phyloP scores from a whole-genome alignment of 1,284 basidiomycete genomes.

The Vanrija humicola region DNA sequence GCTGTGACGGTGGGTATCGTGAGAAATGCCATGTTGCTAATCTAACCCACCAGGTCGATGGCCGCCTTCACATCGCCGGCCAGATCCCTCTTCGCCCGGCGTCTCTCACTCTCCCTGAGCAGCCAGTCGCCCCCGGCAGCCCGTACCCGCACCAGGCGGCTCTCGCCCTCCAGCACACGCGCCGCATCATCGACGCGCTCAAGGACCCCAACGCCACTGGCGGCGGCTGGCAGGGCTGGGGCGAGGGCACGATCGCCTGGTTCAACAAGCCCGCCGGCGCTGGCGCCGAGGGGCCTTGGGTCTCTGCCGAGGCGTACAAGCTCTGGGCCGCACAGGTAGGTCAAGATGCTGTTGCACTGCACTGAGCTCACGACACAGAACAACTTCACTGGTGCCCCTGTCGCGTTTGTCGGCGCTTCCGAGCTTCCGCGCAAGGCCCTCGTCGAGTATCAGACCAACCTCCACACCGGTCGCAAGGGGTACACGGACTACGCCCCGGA shows the following conservation, averaged over 20 bases:
- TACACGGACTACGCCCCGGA: conserved; percentile 3
- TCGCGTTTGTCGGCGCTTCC: conserved; percentile 64
- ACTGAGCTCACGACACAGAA: conserved; percentile 24
- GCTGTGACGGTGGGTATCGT: conserved; percentile 64
- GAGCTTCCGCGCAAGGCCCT: conserved; percentile 70
- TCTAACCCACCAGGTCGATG: conserved; percentile 57
- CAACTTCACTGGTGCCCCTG: conserved; percentile 48
- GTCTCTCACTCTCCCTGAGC: conserved; percentile 63
- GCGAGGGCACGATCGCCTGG: conserved; percentile 66
- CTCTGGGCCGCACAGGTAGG: conserved; percentile 27
- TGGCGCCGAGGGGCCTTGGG: conserved; percentile 45
- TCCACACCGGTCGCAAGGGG: conserved; percentile 41
- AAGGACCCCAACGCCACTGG: conserved; percentile 54
- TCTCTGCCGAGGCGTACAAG: conserved; percentile 53
- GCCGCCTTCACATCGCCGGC: conserved; percentile 80
- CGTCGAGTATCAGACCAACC: conserved; percentile 53
- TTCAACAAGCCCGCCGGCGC: conserved; percentile 42
- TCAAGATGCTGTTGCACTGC: background rate
- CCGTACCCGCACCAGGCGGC: conserved; percentile 52
- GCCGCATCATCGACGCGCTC: conserved; percentile 62
- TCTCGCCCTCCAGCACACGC: conserved; percentile 75
- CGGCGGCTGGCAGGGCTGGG: conserved; percentile 61
- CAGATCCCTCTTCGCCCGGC: conserved; percentile 88
- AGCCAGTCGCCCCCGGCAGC: conserved; percentile 30
- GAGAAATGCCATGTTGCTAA: background rate